Base-by-base conservation (phyloP, 768 basidiomycete species). In the Termitomyces sp. region DNA sequence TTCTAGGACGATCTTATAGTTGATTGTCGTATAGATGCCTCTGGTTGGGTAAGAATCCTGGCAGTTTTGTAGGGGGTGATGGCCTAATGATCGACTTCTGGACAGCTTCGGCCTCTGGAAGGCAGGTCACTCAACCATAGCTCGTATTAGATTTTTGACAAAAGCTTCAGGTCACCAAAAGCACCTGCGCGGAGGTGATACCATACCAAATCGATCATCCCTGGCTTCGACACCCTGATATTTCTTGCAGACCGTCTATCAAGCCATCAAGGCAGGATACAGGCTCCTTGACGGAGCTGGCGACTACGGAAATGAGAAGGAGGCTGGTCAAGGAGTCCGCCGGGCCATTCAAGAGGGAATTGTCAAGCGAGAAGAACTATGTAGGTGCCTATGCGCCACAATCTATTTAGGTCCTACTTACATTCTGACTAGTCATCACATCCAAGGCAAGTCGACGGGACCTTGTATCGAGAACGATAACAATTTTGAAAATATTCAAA, bases 231-330 rank as follows among this genome's bases (percentile, higher is more conserved):
- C 35, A 33, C 15, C 20, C n/a, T 47, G 22, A 41, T 44, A n/a
- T 27, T 36, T 13, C 13, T 41, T 50, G n/a, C 63, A 91, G 82
- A 84, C 81, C 50, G 91, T 95, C 48, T 93, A 92, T 76, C 73
- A 86, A 54, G 91, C 93, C 16, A 88, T 94, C 73, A 91, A 91
- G 68, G 76, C 78, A 23, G 93, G 94, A 0, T 94, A 92, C 68
- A 84, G 93, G 57, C 86, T 96, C 52, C 77, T 96, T 52, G 92
- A 94, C 53, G 87, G 89, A 56, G 91, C 91, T 31, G 83, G 84
- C 60, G 90, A 91, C 72, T 94, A 93, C 67, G 92, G 89, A 7
- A 95, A 96, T 60, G 94, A 96, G 72, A 89, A 85, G 64, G 85
- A 93, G 68, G 87, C 88, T 5, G 91, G 89, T 1, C 78, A 85